phyloP scores from a whole-genome alignment of 176 grass and related monocot species.

The Panicum miliaceum region DNA sequence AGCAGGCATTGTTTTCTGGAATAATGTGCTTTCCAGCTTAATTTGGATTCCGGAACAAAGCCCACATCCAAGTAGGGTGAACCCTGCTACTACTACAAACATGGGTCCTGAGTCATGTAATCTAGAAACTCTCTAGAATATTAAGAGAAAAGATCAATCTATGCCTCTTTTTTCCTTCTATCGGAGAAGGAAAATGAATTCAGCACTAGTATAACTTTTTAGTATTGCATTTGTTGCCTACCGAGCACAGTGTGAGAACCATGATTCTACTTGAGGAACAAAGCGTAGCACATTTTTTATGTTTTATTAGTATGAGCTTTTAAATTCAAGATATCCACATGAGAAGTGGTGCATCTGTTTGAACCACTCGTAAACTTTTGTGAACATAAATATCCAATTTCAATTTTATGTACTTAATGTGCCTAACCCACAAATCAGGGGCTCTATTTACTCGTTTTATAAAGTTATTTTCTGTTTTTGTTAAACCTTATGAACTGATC shows the following conservation, averaged over 20 bases:
- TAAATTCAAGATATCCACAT: not conserved
- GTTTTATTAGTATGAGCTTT: not conserved
- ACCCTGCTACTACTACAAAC: not conserved
- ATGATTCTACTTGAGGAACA: not conserved
- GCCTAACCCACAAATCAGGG: not conserved
- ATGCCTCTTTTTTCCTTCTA: not conserved
- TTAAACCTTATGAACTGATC: not conserved
- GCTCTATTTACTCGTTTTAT: not conserved
- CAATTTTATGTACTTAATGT: not conserved
- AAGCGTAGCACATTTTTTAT: not conserved
- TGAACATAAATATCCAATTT: not conserved
- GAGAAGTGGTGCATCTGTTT: not conserved
- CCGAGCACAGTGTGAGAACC: not conserved
- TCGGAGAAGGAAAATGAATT: not conserved
- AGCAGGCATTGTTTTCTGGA: not conserved
- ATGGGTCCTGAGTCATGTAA: not conserved
- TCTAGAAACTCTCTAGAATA: too few relatives aligned
- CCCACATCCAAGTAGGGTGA: not conserved
- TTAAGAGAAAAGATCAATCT: not conserved
- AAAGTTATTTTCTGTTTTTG: constrained; percentile 13
- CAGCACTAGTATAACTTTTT: not conserved
- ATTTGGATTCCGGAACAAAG: not conserved
- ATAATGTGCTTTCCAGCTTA: not conserved
- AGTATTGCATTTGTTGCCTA: not conserved
- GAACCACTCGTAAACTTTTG: not conserved